Percentiles rank a stretch among this genome's conserved stretches.
Conservation (phyloP, 2,329 filamentous ascomycete species). For the Sordariomycetes sp. region DNA sequence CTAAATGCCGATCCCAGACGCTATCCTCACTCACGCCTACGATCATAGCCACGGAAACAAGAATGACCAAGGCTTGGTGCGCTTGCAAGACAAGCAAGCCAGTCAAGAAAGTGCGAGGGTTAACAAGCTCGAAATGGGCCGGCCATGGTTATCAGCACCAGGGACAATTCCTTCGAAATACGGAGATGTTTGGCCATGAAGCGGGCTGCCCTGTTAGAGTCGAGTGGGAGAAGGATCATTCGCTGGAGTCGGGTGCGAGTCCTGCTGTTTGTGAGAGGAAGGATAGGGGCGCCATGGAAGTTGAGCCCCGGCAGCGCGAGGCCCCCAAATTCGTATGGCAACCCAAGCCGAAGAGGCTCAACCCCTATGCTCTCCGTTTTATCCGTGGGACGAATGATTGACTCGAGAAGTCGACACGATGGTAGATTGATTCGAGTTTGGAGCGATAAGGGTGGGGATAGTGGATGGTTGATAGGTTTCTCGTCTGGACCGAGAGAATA, state of each 20-base stretch:
- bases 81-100: neutral
- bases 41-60: neutral
- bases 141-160: neutral
- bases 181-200: neutral
- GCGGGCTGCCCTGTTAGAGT: neutral
- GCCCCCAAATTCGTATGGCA: neutral
- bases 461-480: neutral
- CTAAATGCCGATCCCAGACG: neutral
- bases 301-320: neutral
- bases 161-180: slow-evolving; percentile 1
- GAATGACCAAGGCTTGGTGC: too few relatives aligned
- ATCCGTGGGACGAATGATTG: neutral
- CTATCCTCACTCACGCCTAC: neutral
- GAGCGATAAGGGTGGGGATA: neutral
- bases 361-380: neutral
- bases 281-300: neutral
- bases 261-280: neutral
- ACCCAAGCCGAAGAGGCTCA: neutral
- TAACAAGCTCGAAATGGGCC: slow-evolving; percentile 3
- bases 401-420: neutral
- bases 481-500: neutral
- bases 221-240: neutral
- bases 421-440: neutral
- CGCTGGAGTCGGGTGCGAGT: slow-evolving; percentile 1
- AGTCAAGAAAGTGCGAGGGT: neutral